These are phyloP conservation scores for Dactylis glomerata DNA, from an alignment of 176 grass and related monocot genomes.

Conservation along the genomic window DNA sequence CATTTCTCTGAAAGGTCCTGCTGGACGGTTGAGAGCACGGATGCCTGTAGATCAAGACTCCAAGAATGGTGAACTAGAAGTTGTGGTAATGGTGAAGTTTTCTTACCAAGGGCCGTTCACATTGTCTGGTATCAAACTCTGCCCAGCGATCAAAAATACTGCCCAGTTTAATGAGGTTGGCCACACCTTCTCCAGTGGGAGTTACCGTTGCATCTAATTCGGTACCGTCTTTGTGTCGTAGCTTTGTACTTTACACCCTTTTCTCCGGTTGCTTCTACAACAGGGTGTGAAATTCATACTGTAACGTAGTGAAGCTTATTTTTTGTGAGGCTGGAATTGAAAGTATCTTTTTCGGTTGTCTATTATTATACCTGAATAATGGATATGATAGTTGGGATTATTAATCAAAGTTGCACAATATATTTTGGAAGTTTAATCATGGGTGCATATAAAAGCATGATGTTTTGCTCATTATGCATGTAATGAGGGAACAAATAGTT, in stretches of 20 bases:
- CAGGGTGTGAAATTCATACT: slow-evolving; percentile 34
- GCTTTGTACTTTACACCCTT: background rate
- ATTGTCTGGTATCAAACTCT: slow-evolving; percentile 78
- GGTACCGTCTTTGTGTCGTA: slow-evolving; percentile 36
- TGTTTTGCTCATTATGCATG: background rate
- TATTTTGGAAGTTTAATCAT: background rate
- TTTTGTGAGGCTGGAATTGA: slow-evolving; percentile 40
- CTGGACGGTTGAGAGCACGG: slow-evolving; percentile 59
- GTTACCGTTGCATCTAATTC: slow-evolving; percentile 75
- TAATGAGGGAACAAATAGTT: background rate
- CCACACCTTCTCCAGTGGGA: slow-evolving; percentile 85
- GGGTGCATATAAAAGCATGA: background rate
- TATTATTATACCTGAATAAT: slow-evolving; percentile 13
- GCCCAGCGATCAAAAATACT: slow-evolving; percentile 63
- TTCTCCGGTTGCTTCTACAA: slow-evolving; percentile 42
- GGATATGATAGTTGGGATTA: slow-evolving; percentile 6
- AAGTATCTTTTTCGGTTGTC: slow-evolving; percentile 22
- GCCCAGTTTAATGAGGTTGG: slow-evolving; percentile 73
- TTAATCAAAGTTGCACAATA: background rate
- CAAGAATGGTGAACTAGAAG: slow-evolving; percentile 82
- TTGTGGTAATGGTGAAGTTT: slow-evolving; percentile 84
- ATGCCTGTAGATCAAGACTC: slow-evolving; percentile 97
- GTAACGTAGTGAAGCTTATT: slow-evolving; percentile 40
- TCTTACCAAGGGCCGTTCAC: slow-evolving; percentile 69
- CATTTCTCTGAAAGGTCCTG: slow-evolving; percentile 71